A percentile compares a stretch with the other conserved stretches of the same genome.
phyloP scores from a whole-genome alignment of 345 rosid species.

The Rhodamnia rubescens region DNA sequence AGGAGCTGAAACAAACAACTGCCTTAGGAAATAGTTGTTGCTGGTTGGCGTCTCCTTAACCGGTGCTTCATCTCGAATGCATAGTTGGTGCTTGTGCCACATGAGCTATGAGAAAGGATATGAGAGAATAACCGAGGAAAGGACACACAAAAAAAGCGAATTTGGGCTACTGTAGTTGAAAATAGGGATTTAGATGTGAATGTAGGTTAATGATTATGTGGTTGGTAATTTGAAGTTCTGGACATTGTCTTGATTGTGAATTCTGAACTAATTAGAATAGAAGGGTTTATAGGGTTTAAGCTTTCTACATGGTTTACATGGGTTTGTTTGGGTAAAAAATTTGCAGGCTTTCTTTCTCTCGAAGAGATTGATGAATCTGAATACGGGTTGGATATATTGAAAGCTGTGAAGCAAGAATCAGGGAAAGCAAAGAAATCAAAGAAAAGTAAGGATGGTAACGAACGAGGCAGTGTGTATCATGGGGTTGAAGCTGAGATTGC shows the following conservation, averaged over 20 bases:
- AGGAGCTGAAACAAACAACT: not conserved
- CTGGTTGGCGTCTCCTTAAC: not conserved
- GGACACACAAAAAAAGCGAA: not conserved
- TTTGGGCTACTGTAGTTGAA: not conserved
- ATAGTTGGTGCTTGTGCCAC: not conserved
- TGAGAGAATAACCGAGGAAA: not conserved
- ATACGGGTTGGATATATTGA: constrained; percentile 35
- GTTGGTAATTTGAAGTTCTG: not conserved
- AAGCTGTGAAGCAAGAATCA: constrained; percentile 12
- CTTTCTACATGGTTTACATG: not conserved
- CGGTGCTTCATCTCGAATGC: not conserved
- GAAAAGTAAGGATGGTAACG: constrained; percentile 24
- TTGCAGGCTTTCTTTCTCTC: constrained; percentile 74
- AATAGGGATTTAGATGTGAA: not conserved
- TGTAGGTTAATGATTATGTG: not conserved
- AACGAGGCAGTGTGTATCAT: constrained; percentile 11
- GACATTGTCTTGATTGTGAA: not conserved
- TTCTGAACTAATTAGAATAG: not conserved
- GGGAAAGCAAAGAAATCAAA: constrained; percentile 16
- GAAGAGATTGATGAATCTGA: constrained; percentile 85
- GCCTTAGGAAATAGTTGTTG: not conserved
- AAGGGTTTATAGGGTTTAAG: not conserved
- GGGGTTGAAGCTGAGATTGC: constrained; percentile 11
- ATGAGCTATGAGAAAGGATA: not conserved
- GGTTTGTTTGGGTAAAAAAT: not conserved